A percentile compares a stretch with the other conserved stretches of the same genome.
Evolutionary conservation across 345 rosid species (phyloP).

Genomic region (Hypericum androsaemum): DNA sequence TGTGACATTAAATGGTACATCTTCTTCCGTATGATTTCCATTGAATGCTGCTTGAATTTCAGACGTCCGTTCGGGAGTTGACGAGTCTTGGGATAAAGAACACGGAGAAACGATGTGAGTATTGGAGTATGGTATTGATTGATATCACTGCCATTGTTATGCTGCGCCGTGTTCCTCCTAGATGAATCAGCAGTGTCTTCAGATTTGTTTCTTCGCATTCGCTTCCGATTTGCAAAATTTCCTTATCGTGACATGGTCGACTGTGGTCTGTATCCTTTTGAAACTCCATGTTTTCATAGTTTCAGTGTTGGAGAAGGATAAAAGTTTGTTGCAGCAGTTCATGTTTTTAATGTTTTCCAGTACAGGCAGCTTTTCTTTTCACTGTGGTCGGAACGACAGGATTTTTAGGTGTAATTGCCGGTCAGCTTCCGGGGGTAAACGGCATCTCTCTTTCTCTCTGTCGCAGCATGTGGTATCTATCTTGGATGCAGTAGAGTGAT

Average conservation of each 20-base stretch:
- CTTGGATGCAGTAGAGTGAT: not conserved
- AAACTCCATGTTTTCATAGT: not conserved
- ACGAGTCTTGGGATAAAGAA: slow-evolving; percentile 73
- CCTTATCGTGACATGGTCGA: too few species aligned
- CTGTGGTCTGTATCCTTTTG: too few species aligned
- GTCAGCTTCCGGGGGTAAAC: slow-evolving; percentile 91
- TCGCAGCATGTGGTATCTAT: too few species aligned
- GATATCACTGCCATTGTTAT: too few species aligned
- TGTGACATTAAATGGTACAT: not conserved
- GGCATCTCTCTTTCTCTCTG: not conserved
- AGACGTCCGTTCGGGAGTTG: slow-evolving; percentile 84
- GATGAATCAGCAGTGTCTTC: too few species aligned
- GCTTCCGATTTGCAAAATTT: too few species aligned
- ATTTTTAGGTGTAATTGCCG: slow-evolving; percentile 67
- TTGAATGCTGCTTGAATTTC: slow-evolving; percentile 10
- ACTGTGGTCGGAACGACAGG: slow-evolving; percentile 84
- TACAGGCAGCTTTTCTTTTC: slow-evolving; percentile 91
- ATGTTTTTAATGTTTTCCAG: slow-evolving; percentile 29
- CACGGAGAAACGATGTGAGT: slow-evolving; percentile 87
- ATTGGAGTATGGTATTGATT: not conserved
- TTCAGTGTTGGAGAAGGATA: not conserved
- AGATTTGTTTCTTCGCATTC: too few species aligned
- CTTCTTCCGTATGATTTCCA: slow-evolving; percentile 9
- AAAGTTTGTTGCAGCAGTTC: not conserved
- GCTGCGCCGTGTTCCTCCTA: too few species aligned